A percentile compares a stretch with the other conserved stretches of the same genome.
Evolutionary conservation across 75 land plant genomes (phyloP).

Genomic region (Pinus tabuliformis): DNA sequence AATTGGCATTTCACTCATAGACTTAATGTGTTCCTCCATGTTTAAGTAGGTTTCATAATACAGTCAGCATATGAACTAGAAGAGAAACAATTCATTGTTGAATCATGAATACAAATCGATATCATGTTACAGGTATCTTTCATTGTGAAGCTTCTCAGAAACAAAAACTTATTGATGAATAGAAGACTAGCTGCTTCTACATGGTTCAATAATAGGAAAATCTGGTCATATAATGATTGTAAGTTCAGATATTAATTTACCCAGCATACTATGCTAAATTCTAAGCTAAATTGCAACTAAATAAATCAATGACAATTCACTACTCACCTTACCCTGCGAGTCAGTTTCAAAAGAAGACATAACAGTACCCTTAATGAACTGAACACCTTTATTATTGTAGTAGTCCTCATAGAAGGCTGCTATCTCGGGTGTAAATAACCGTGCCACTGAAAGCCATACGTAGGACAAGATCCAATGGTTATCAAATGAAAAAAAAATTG

Average conservation of each 20-base stretch:
- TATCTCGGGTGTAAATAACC: slow-evolving; percentile 88
- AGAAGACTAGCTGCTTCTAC: neutral
- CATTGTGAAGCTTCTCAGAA: neutral
- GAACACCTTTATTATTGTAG: slow-evolving; percentile 76
- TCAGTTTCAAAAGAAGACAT: slow-evolving; percentile 76
- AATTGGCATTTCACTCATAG: neutral
- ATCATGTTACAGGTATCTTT: neutral
- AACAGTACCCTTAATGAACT: slow-evolving; percentile 77
- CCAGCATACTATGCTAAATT: neutral
- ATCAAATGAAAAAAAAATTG: slow-evolving; percentile 5
- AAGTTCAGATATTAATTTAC: neutral
- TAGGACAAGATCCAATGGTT: neutral
- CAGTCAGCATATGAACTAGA: neutral
- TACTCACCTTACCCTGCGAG: slow-evolving; percentile 59
- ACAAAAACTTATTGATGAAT: neutral
- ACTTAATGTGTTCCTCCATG: neutral
- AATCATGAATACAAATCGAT: neutral
- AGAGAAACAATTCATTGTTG: neutral
- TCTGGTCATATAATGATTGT: neutral
- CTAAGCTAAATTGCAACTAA: neutral
- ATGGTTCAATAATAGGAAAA: neutral
- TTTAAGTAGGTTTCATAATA: neutral
- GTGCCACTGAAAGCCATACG: slow-evolving; percentile 49
- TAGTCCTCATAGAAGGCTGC: slow-evolving; percentile 87
- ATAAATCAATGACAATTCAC: neutral